Evolutionary conservation across 306 rosid genomes (phyloP).

Genomic region (Vicia villosa): DNA sequence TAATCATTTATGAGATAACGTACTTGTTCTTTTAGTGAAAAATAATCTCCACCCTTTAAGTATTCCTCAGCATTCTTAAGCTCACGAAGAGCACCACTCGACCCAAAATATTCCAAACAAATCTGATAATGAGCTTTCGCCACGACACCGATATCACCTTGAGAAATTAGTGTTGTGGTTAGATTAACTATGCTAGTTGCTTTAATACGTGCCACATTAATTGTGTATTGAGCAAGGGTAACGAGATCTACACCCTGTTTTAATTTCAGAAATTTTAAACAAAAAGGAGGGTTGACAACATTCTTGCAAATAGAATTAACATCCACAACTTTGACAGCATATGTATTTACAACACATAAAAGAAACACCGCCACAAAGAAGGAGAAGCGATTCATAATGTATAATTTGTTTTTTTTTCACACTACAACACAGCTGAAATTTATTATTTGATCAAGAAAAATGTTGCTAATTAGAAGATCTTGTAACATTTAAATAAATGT

Average conservation of each 20-base stretch:
- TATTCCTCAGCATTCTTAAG: not conserved
- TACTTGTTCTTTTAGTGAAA: fast-evolving
- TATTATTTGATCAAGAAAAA: too few species aligned
- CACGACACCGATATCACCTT: not conserved
- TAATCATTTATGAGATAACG: fast-evolving
- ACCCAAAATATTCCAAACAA: not conserved
- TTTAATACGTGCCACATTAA: not conserved
- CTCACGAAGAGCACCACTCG: not conserved
- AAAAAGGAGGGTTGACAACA: not conserved
- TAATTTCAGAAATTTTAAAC: not conserved
- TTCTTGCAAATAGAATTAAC: not conserved
- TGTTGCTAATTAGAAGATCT: too few species aligned
- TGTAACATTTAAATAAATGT: too few species aligned
- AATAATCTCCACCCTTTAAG: not conserved
- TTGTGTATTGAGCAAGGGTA: not conserved
- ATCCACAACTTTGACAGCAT: not conserved
- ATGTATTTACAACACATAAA: not conserved
- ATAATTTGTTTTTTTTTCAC: not conserved
- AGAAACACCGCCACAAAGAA: not conserved
- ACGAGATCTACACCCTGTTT: not conserved
- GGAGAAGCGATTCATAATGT: not conserved
- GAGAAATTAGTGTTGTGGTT: not conserved
- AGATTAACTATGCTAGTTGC: not conserved
- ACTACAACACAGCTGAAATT: too few species aligned
- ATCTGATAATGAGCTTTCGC: not conserved